Evolutionary conservation across 208 protist genomes (phyloP).

Genomic region (Novymonas esmeraldas): DNA sequence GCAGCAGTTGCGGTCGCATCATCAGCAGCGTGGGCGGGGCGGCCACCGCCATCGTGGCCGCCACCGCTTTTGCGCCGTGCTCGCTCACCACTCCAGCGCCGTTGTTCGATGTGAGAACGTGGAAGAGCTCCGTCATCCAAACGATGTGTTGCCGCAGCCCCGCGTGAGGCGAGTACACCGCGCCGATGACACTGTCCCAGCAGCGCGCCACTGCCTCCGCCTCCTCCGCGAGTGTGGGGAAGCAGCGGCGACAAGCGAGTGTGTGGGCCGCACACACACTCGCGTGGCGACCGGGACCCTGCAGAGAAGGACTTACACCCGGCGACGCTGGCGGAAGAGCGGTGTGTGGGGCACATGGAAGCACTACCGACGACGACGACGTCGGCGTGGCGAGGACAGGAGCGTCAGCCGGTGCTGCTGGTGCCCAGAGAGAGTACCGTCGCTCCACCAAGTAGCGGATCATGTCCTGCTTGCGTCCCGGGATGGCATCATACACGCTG

Average conservation of each 20-base stretch:
- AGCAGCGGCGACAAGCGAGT: conserved; percentile 4
- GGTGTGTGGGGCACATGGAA: too few relatives aligned
- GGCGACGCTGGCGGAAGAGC: too few relatives aligned
- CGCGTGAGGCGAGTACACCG: conserved; percentile 42
- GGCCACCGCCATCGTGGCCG: conserved; percentile 31
- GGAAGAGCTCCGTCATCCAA: conserved; percentile 45
- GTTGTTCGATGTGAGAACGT: conserved; percentile 54
- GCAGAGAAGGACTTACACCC: not conserved
- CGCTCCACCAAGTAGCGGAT: conserved; percentile 47
- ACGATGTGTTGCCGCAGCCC: conserved; percentile 32
- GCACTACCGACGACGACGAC: too few relatives aligned
- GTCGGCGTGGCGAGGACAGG: too few relatives aligned
- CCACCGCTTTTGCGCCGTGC: conserved; percentile 13
- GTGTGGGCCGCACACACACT: not conserved
- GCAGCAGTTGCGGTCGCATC: conserved; percentile 30
- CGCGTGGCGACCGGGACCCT: not conserved
- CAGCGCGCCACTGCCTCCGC: conserved; percentile 27
- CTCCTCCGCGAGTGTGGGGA: conserved; percentile 14
- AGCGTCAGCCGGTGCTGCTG: too few relatives aligned
- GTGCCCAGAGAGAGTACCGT: conserved; percentile 23
- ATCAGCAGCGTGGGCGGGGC: conserved; percentile 37
- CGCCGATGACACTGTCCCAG: conserved; percentile 63
- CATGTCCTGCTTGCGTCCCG: conserved; percentile 57
- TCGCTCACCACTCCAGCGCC: conserved; percentile 23
- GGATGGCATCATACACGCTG: conserved; percentile 23